These are phyloP conservation scores for Termitomyces sp. DNA, from an alignment of 768 basidiomycete genomes.

Conservation along the genomic window DNA sequence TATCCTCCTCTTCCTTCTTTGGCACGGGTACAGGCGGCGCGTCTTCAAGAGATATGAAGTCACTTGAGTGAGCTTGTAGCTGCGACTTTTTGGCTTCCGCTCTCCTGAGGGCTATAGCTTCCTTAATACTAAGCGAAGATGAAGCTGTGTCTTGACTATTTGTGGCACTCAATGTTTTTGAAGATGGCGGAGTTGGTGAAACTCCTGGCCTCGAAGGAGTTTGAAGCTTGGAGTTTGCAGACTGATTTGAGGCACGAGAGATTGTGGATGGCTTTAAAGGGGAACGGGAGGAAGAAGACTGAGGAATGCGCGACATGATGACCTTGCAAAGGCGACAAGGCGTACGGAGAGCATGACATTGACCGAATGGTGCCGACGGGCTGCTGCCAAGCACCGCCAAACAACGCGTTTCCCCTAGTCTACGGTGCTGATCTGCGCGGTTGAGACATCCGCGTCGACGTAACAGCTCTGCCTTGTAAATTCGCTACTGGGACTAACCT, in stretches of 20 bases:
- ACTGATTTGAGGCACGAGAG: slow-evolving; percentile 14
- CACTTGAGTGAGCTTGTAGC: slow-evolving; percentile 22
- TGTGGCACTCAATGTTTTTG: slow-evolving; percentile 5
- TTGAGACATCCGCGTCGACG: too few species aligned
- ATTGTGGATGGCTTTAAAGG: slow-evolving; percentile 23
- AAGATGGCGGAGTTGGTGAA: slow-evolving; percentile 13
- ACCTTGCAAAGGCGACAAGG: neutral
- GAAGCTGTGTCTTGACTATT: slow-evolving; percentile 5
- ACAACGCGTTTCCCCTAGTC: neutral
- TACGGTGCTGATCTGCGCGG: too few species aligned
- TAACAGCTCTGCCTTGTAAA: too few species aligned
- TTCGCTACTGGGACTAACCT: too few species aligned
- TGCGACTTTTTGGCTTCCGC: slow-evolving; percentile 71
- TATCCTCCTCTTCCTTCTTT: slow-evolving; percentile 39
- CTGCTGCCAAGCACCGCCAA: neutral
- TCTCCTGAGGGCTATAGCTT: slow-evolving; percentile 73
- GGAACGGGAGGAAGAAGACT: slow-evolving; percentile 23
- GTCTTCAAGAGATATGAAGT: slow-evolving; percentile 43
- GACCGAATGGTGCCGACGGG: neutral
- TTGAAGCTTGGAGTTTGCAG: slow-evolving; percentile 14
- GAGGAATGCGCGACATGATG: slow-evolving; percentile 31
- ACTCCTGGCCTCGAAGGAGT: slow-evolving; percentile 17
- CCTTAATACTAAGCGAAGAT: slow-evolving; percentile 52
- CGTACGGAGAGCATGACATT: neutral
- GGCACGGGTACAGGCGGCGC: slow-evolving; percentile 31